These are phyloP conservation scores for Pseudogymnoascus sp. DNA, from an alignment of 2,329 filamentous ascomycete genomes.

Conservation along the genomic window DNA sequence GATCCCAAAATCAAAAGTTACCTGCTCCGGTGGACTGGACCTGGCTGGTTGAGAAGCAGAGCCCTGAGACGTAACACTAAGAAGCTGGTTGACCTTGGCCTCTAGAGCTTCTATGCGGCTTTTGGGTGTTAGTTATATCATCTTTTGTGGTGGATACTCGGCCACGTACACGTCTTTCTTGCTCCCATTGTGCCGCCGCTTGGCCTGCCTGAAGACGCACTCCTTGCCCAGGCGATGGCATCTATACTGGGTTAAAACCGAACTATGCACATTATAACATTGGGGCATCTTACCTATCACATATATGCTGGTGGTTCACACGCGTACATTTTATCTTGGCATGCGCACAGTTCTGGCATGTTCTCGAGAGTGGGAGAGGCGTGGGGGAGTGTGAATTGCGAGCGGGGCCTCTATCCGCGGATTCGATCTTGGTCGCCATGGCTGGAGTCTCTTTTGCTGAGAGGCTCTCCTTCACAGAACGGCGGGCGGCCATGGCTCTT, in stretches of 20 bases:
- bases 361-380: neutral
- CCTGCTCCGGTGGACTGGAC: slow-evolving; percentile 16
- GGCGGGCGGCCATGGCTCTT: neutral
- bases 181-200: slow-evolving; percentile 30
- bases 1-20: neutral
- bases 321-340: slow-evolving; percentile 1
- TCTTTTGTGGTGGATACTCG: slow-evolving; percentile 2
- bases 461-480: neutral
- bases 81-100: slow-evolving; percentile 16
- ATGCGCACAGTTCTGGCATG: neutral
- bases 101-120: slow-evolving; percentile 33
- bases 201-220: slow-evolving; percentile 31
- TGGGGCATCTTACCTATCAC: neutral
- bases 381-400: neutral
- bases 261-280: neutral
- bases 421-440: neutral
- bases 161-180: slow-evolving; percentile 29
- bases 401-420: neutral
- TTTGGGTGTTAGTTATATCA: slow-evolving; percentile 9
- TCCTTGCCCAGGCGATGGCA: slow-evolving; percentile 32
- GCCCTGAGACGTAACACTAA: slow-evolving; percentile 21
- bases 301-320: neutral
- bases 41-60: slow-evolving; percentile 17
- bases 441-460: neutral
- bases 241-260: slow-evolving; percentile 17